Conservation (phyloP, 169 alveolate species). For the Amoebophrya sp. region DNA sequence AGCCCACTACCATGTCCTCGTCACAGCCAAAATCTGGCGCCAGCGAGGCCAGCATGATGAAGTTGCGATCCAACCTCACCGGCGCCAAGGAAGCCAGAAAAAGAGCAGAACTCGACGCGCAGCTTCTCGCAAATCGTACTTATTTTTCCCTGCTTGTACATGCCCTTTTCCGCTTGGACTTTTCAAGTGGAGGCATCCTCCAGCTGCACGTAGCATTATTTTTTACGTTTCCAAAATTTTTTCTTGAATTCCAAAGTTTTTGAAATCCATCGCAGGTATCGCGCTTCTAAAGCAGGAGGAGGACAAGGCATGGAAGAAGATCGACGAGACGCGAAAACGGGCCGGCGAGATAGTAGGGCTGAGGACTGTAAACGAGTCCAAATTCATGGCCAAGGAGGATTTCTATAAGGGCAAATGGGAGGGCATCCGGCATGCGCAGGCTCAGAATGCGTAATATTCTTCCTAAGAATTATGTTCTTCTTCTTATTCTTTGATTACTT, state of each 20-base stretch:
- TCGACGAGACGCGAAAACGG: constrained; percentile 48
- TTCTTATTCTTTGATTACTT: no score
- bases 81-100: constrained; percentile 41
- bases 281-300: constrained; percentile 50
- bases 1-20: no score
- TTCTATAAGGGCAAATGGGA: neutral
- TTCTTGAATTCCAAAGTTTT: neutral
- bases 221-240: no score
- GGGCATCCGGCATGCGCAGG: neutral
- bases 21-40: no score
- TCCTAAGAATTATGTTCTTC: no score
- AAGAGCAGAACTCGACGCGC: constrained; percentile 55
- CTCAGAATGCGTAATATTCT: neutral
- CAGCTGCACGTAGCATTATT: neutral
- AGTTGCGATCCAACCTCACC: constrained; percentile 16
- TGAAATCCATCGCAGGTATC: no score
- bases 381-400: neutral
- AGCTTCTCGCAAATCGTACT: constrained; percentile 50
- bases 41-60: neutral
- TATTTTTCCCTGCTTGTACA: no score
- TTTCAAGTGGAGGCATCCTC: neutral
- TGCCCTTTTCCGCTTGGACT: neutral
- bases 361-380: constrained; percentile 32
- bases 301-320: constrained; percentile 54
- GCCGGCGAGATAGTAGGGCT: constrained; percentile 39